Evolutionary conservation across 2,329 filamentous ascomycete species (phyloP).

Genomic region (Calonectria pauciramosa): DNA sequence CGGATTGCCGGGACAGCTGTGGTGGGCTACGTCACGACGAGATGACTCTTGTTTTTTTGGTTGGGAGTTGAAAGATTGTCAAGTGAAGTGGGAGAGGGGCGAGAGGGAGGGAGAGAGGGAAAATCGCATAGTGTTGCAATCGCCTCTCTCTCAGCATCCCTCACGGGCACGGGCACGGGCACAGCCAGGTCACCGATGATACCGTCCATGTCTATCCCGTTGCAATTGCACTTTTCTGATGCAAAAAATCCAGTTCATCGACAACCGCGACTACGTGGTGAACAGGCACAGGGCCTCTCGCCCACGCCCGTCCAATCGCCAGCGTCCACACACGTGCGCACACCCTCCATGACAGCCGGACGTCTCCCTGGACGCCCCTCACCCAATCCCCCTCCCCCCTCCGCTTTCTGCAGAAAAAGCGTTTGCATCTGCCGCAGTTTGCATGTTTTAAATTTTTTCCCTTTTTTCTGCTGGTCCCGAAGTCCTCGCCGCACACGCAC

Average conservation of each 20-base stretch:
- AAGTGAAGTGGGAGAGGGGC: neutral
- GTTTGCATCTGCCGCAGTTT: slow-evolving; percentile 20
- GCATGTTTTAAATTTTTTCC: neutral
- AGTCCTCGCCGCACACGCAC: neutral
- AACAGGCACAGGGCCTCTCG: slow-evolving; percentile 21
- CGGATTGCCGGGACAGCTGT: neutral
- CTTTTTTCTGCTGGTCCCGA: neutral
- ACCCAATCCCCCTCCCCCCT: neutral
- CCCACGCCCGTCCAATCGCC: slow-evolving; percentile 11
- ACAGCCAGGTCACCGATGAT: neutral
- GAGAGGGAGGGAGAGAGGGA: neutral
- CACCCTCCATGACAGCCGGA: slow-evolving; percentile 15
- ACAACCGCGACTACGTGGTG: slow-evolving; percentile 22
- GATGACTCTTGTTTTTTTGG: neutral
- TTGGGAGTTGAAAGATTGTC: neutral
- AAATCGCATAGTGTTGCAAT: neutral
- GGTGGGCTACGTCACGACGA: slow-evolving; percentile 2
- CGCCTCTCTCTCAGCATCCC: neutral
- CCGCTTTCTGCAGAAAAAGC: slow-evolving; percentile 13
- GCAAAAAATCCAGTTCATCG: slow-evolving; percentile 9
- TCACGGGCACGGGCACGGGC: neutral
- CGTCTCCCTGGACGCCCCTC: neutral
- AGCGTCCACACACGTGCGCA: slow-evolving; percentile 12
- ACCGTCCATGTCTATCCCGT: neutral
- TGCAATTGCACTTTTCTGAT: slow-evolving; percentile 7